Conservation (phyloP, 2,329 filamentous ascomycete genomes). For the Arthrinium puccinioides region DNA sequence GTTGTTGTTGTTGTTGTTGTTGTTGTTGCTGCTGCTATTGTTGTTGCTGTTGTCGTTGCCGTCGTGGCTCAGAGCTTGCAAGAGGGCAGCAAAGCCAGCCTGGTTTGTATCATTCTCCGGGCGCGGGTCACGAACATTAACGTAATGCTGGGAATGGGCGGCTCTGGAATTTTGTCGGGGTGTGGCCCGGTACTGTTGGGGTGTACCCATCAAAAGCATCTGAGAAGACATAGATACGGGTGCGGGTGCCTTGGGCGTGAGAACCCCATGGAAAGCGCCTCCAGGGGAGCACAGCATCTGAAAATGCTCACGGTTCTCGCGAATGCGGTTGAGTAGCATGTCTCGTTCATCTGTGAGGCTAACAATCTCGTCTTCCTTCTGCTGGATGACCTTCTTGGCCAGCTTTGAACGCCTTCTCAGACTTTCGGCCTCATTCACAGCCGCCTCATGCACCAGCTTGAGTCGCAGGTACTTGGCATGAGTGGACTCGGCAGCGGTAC, state of each 20-base stretch:
- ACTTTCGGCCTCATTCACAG: slow-evolving; percentile 58
- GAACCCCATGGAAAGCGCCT: slow-evolving; percentile 54
- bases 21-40: too few relatives aligned
- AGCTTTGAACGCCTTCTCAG: slow-evolving; percentile 60
- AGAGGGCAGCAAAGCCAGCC: slow-evolving; percentile 67
- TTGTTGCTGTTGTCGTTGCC: too few relatives aligned
- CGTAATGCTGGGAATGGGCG: slow-evolving; percentile 7
- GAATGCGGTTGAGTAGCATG: slow-evolving; percentile 73
- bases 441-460: slow-evolving; percentile 57
- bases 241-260: slow-evolving; percentile 47
- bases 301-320: slow-evolving; percentile 83
- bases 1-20: too few relatives aligned
- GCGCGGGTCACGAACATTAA: slow-evolving; percentile 24
- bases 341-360: slow-evolving; percentile 68
- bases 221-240: too few relatives aligned
- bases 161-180: slow-evolving; percentile 44
- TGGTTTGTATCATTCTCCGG: slow-evolving; percentile 45
- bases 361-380: slow-evolving; percentile 67
- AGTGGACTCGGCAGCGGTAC: slow-evolving; percentile 43
- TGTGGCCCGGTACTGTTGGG: slow-evolving; percentile 38
- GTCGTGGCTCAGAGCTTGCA: slow-evolving; percentile 75
- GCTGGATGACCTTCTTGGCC: slow-evolving; percentile 71
- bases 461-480: slow-evolving; percentile 53
- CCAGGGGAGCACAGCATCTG: slow-evolving; percentile 71
- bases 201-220: slow-evolving; percentile 33